These are phyloP conservation scores for Colletotrichum australisinense DNA, from an alignment of 2,329 filamentous ascomycete genomes.

Conservation along the genomic window DNA sequence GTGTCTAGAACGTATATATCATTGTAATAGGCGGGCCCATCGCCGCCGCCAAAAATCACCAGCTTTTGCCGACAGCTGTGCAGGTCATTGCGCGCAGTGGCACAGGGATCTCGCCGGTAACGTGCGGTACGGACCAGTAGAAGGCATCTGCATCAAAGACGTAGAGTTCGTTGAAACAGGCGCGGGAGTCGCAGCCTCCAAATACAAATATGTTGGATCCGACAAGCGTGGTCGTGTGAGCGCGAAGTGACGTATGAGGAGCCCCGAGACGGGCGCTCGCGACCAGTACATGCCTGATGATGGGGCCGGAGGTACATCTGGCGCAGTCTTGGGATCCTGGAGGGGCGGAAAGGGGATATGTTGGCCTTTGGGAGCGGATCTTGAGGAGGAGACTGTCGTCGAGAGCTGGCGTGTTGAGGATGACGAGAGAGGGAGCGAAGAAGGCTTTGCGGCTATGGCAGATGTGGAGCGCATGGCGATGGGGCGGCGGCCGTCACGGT, in stretches of 20 bases:
- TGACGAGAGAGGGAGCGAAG: conserved; percentile 34
- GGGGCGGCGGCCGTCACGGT: conserved; percentile 51
- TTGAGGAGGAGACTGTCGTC: conserved; percentile 5
- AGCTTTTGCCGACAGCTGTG: conserved; percentile 78
- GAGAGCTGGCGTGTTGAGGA: conserved; percentile 26
- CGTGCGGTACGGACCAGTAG: conserved; percentile 74
- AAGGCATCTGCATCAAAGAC: conserved; percentile 77
- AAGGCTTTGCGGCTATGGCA: conserved; percentile 53
- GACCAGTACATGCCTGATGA: conserved; percentile 82
- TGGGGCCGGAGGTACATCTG: conserved; percentile 71
- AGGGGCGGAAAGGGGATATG: conserved; percentile 67
- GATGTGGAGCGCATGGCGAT: conserved; percentile 64
- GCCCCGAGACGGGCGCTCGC: conserved; percentile 72
- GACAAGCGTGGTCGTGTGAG: conserved; percentile 74
- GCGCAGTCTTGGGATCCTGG: conserved; percentile 64
- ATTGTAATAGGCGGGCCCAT: conserved; percentile 78
- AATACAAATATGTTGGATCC: conserved; percentile 77
- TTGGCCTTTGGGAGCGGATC: conserved; percentile 48
- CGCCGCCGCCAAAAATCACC: conserved; percentile 76
- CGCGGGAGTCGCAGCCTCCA: conserved; percentile 73
- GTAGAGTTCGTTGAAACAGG: conserved; percentile 78
- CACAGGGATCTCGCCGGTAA: conserved; percentile 72
- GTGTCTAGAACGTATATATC: conserved; percentile 80
- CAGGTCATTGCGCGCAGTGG: conserved; percentile 78
- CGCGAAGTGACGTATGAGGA: conserved; percentile 70